phyloP scores from a whole-genome alignment of 805 yeast species.

The Saturnispora saitoi region DNA sequence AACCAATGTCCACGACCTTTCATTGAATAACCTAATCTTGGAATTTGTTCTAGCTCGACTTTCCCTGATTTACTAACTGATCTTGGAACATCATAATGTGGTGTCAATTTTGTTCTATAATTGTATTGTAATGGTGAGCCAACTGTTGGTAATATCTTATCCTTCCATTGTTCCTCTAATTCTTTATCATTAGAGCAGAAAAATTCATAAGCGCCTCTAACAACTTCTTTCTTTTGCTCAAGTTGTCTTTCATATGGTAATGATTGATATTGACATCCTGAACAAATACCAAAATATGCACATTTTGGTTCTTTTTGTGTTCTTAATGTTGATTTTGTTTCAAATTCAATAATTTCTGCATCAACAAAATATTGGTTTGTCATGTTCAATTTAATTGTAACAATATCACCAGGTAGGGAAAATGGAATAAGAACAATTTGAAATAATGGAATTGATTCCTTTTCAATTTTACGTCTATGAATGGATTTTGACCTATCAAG shows the following conservation, averaged over 20 bases:
- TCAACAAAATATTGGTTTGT: conserved; percentile 70
- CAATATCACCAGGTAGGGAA: conserved; percentile 79
- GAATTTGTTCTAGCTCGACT: conserved; percentile 26
- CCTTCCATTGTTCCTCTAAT: conserved; percentile 15
- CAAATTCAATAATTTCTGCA: conserved; percentile 47
- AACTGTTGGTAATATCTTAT: conserved; percentile 36
- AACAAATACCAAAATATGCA: conserved; percentile 82
- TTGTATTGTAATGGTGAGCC: conserved; percentile 66
- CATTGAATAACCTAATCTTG: conserved; percentile 83
- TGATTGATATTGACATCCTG: conserved; percentile 92
- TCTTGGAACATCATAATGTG: conserved; percentile 58
- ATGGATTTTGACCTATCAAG: conserved; percentile 7
- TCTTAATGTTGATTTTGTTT: conserved; percentile 36
- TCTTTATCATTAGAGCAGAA: conserved; percentile 34
- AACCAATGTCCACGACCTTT: conserved; percentile 66
- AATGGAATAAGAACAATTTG: conserved; percentile 80
- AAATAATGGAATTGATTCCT: conserved; percentile 14
- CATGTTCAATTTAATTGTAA: conserved; percentile 61
- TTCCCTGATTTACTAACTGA: conserved; percentile 10
- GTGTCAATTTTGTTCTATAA: conserved; percentile 91
- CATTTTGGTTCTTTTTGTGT: conserved; percentile 44
- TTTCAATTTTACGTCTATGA: conserved; percentile 11
- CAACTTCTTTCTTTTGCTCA: conserved; percentile 60
- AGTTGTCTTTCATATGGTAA: conserved; percentile 68
- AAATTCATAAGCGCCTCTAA: conserved; percentile 70